Evolutionary conservation across 2,329 filamentous ascomycete species (phyloP).

Genomic region (Didymella glomerata): DNA sequence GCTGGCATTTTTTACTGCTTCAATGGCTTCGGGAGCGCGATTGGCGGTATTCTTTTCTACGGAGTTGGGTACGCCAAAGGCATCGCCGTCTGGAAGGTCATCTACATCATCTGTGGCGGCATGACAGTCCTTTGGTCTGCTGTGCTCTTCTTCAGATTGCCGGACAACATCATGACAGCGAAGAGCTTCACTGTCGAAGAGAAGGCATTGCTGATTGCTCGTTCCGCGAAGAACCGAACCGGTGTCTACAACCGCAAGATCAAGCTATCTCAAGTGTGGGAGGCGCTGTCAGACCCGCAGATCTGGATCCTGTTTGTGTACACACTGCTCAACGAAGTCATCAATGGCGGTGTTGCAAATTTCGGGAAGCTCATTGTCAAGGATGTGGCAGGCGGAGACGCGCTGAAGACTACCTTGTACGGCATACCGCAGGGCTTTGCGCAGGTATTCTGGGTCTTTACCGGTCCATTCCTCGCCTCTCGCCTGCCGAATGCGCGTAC

Average conservation of each 20-base stretch:
- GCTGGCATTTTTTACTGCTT: slow-evolving; percentile 38
- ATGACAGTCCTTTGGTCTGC: slow-evolving; percentile 58
- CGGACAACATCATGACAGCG: slow-evolving; percentile 54
- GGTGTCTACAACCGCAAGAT: slow-evolving; percentile 58
- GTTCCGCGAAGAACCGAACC: slow-evolving; percentile 52
- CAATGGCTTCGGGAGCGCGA: slow-evolving; percentile 30
- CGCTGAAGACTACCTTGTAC: slow-evolving; percentile 60
- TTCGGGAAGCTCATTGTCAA: slow-evolving; percentile 66
- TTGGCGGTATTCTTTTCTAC: slow-evolving; percentile 49
- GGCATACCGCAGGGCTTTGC: slow-evolving; percentile 65
- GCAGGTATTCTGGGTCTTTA: slow-evolving; percentile 63
- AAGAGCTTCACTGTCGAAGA: slow-evolving; percentile 56
- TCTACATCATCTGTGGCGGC: slow-evolving; percentile 58
- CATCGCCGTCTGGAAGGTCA: slow-evolving; percentile 56
- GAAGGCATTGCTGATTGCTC: slow-evolving; percentile 55
- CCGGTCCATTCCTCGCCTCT: slow-evolving; percentile 62
- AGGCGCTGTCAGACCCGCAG: slow-evolving; percentile 57
- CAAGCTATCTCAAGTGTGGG: slow-evolving; percentile 59
- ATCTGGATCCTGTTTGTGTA: slow-evolving; percentile 58
- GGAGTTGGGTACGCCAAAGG: slow-evolving; percentile 54
- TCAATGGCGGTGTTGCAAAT: slow-evolving; percentile 64
- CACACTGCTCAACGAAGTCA: slow-evolving; percentile 61
- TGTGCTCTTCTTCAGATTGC: slow-evolving; percentile 52
- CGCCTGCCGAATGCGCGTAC: slow-evolving; percentile 62
- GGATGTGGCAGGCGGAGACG: slow-evolving; percentile 52